A percentile compares a stretch with the other conserved stretches of the same genome.
These are phyloP conservation scores for Hanseniaspora singularis DNA, from an alignment of 805 yeast genomes.

Conservation along the genomic window DNA sequence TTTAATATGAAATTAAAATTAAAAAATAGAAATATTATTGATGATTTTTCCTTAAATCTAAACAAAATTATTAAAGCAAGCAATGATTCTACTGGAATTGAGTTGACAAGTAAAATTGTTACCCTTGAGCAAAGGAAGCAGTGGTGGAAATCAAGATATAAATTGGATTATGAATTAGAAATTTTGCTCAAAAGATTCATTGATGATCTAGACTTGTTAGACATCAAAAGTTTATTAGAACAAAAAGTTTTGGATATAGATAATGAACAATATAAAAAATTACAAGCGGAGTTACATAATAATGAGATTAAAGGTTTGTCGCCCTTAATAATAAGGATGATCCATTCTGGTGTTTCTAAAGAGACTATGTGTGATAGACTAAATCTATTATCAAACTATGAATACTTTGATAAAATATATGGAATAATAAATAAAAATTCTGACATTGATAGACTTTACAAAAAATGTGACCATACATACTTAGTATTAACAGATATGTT, in stretches of 20 bases:
- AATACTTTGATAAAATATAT: too few species aligned
- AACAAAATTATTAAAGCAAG: constrained; percentile 46
- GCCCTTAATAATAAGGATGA: constrained; percentile 2
- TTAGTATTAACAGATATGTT: constrained; percentile 58
- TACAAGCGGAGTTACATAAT: not conserved
- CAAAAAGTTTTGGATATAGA: constrained; percentile 24
- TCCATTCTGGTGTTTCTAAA: not conserved
- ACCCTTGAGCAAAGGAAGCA: constrained; percentile 47
- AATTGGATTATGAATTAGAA: constrained; percentile 45
- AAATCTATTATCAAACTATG: too few species aligned
- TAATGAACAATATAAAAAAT: not conserved
- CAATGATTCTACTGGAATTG: constrained; percentile 45
- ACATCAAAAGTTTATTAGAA: constrained; percentile 54
- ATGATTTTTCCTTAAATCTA: constrained; percentile 37
- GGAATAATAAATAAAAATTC: too few species aligned
- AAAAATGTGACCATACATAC: constrained; percentile 41
- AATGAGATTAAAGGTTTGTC: not conserved
- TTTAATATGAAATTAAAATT: not conserved
- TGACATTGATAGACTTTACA: too few species aligned
- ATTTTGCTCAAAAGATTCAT: constrained; percentile 49
- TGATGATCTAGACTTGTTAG: constrained; percentile 55
- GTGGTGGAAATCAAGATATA: constrained; percentile 71
- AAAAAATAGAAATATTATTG: constrained; percentile 1
- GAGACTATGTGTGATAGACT: not conserved
- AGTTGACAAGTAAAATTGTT: constrained; percentile 39